Conservation (phyloP, 164 flowering plant species). For the Warburgia ugandensis region DNA sequence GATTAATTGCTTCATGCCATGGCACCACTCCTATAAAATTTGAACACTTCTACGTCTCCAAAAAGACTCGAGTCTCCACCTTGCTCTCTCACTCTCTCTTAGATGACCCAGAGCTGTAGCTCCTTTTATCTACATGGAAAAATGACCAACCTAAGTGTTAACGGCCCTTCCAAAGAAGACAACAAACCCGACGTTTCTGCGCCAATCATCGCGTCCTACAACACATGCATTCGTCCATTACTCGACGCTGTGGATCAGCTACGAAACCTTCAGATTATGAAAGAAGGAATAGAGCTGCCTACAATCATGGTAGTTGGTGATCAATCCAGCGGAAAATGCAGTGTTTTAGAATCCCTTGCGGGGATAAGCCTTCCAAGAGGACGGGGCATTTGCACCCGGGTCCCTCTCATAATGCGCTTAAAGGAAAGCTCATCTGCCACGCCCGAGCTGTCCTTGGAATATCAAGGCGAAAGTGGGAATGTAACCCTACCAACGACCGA, state of each 20-base stretch:
- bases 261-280: slow-evolving; percentile 11
- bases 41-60: too few species aligned
- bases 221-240: slow-evolving; percentile 9
- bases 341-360: slow-evolving; percentile 13
- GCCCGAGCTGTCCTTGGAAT: slow-evolving; percentile 12
- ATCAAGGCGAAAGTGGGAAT: slow-evolving; percentile 12
- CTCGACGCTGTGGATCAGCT: slow-evolving; percentile 11
- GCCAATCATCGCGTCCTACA: slow-evolving; percentile 4
- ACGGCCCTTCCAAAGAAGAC: too few species aligned
- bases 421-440: not conserved
- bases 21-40: too few species aligned
- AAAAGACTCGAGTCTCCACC: too few species aligned
- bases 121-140: too few species aligned
- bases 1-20: too few species aligned
- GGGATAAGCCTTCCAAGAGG: slow-evolving; percentile 17
- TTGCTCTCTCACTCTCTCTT: too few species aligned
- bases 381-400: slow-evolving; percentile 17
- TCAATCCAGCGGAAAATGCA: slow-evolving; percentile 14
- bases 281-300: slow-evolving; percentile 13
- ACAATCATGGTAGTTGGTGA: slow-evolving; percentile 18
- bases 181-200: too few species aligned
- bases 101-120: too few species aligned
- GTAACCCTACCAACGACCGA: slow-evolving; percentile 21
- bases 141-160: too few species aligned
- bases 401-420: slow-evolving; percentile 12